Evolutionary conservation across 2,329 filamentous ascomycete genomes (phyloP), one percentile per base, ranked within the genome.

Genomic region (Corynespora cassiicola): DNA sequence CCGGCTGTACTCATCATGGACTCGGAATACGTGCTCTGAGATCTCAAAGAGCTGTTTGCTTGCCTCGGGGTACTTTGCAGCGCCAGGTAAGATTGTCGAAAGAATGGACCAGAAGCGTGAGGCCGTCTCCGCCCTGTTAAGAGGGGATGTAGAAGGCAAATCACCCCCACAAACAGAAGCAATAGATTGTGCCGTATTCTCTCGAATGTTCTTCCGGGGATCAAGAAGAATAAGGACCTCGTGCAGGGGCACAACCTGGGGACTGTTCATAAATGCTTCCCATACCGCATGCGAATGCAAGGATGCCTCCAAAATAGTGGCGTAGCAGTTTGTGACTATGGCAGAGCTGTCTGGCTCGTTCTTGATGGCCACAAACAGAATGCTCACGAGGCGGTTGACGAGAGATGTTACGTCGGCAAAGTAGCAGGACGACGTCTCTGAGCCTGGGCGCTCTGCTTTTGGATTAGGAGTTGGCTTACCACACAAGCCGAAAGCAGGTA

Each of bases 1-100:
- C 7, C 64, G 51, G 15, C 57, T 52, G 18, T 57, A 49, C 36
- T 65, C 65, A 27, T 69, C 65, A 24, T 68, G 48, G 18, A 50
- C 50, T 9, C 64, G 58, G 39, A 70, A 69, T 1, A 68, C 54
- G 32, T 61, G 54, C 20, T 65, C 61, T 3, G 68, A 63, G 11
- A 70, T 54, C 6, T 56, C 47, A 16, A 70, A 66, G 7, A 71
- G 40, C 36, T 70, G 54, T n/a, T 51, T 45, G 6, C 63, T 63
- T 17, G 62, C 54, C 10, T 40, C 30, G 8, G 57, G 36, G 24
- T 55, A 42, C 10, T 45, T 39, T n/a, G 57, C 41, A n/a, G 56
- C 47, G 8, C 52, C 42, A 4, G 63, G 59, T 10, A 71, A 31
- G 8, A 70, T 54, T 2, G 35, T 31, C 6, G 56, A 66, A 18